Evolutionary conservation across 2,329 filamentous ascomycete species (phyloP).

Genomic region (Pseudophaeomoniella oleicola): DNA sequence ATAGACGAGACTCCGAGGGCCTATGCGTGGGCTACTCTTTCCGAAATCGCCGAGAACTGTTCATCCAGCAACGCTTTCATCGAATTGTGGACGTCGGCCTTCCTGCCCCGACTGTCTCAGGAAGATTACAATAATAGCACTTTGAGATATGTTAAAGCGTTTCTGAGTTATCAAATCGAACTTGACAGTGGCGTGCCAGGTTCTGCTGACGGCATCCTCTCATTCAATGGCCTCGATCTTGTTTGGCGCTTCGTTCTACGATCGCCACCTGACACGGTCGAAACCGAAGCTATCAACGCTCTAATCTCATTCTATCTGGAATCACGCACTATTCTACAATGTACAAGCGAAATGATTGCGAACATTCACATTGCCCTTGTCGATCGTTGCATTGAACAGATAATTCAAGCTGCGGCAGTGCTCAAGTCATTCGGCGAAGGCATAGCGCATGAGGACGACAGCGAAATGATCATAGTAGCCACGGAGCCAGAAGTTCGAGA

Average conservation of each 20-base stretch:
- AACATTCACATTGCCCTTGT: constrained; percentile 56
- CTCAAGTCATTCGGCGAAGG: constrained; percentile 36
- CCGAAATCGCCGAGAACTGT: constrained; percentile 18
- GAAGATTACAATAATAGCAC: constrained; percentile 22
- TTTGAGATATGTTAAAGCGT: constrained; percentile 27
- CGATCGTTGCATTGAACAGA: constrained; percentile 55
- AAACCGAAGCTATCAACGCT: constrained; percentile 51
- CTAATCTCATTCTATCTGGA: constrained; percentile 64
- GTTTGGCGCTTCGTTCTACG: constrained; percentile 73
- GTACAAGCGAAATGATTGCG: constrained; percentile 32
- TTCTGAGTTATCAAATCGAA: constrained; percentile 34
- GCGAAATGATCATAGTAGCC: constrained; percentile 37
- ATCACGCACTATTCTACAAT: constrained; percentile 24
- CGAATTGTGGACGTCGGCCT: constrained; percentile 27
- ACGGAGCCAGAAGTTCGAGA: constrained; percentile 34
- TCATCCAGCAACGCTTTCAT: constrained; percentile 23
- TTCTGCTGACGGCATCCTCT: constrained; percentile 23
- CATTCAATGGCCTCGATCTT: constrained; percentile 45
- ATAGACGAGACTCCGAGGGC: constrained; percentile 47
- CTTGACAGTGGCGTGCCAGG: constrained; percentile 38
- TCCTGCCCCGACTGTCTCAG: constrained; percentile 23
- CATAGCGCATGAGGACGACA: constrained; percentile 30
- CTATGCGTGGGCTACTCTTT: constrained; percentile 56
- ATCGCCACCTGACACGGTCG: constrained; percentile 50
- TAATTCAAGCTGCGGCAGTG: constrained; percentile 47